Conservation (phyloP, 179 eudicot genomes). For the Beta corolliflora region DNA sequence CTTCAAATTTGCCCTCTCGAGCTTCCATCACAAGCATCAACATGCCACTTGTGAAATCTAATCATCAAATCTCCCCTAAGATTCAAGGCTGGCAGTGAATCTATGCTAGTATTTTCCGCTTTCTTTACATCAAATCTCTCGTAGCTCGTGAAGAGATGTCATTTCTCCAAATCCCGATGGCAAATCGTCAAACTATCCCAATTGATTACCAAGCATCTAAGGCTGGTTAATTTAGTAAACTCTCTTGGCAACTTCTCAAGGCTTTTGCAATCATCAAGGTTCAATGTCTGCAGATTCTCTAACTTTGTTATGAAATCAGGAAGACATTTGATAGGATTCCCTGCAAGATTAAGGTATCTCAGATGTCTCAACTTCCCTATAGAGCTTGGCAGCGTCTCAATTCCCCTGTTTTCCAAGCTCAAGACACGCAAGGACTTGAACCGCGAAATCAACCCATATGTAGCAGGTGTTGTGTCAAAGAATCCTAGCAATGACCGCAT, state of each 20-base stretch:
- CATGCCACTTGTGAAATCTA: neutral
- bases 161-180: constrained; percentile 16
- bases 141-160: constrained; percentile 18
- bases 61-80: neutral
- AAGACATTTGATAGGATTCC: neutral
- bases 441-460: neutral
- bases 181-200: neutral
- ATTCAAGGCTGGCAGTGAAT: neutral
- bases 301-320: constrained; percentile 11
- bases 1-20: neutral
- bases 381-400: constrained; percentile 9
- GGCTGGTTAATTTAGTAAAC: constrained; percentile 7
- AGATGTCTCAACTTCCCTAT: constrained; percentile 24
- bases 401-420: neutral
- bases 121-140: constrained; percentile 9
- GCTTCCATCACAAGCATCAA: neutral
- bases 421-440: constrained; percentile 4
- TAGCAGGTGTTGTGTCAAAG: neutral
- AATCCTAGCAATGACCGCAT: constrained; percentile 1
- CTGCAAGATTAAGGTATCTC: constrained; percentile 25
- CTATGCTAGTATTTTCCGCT: constrained; percentile 8
- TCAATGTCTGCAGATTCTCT: constrained; percentile 24
- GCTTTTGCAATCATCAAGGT: neutral
- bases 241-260: constrained; percentile 19
- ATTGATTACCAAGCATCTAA: constrained; percentile 11